Evolutionary conservation across 108 stramenopile species (phyloP).

Genomic region (Cyclotella kingstonii): DNA sequence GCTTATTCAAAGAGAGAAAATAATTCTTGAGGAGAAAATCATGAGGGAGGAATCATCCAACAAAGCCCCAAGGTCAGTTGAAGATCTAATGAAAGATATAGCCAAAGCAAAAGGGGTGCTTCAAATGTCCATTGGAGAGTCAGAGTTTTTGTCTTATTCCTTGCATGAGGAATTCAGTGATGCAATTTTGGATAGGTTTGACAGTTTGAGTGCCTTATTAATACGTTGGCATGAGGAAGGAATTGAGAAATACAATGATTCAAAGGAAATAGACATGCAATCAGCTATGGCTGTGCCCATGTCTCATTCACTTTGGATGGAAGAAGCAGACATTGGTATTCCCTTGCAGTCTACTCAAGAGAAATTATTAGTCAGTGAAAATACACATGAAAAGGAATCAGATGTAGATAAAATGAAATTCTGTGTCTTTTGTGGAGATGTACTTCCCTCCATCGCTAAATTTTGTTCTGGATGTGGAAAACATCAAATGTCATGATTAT

Average conservation of each 20-base stretch:
- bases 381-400: background rate
- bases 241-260: background rate
- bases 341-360: background rate
- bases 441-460: constrained; percentile 32
- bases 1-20: constrained; percentile 46
- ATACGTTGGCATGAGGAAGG: constrained; percentile 32
- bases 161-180: constrained; percentile 43
- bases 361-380: background rate
- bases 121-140: constrained; percentile 34
- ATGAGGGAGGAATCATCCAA: background rate
- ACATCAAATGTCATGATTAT: constrained; percentile 14
- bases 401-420: constrained; percentile 9
- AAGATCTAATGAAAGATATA: constrained; percentile 33
- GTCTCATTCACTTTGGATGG: background rate
- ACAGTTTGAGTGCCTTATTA: constrained; percentile 22
- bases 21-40: background rate
- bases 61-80: constrained; percentile 14
- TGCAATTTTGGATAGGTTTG: constrained; percentile 39
- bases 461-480: constrained; percentile 43
- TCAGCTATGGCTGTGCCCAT: too few relatives aligned
- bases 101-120: constrained; percentile 28
- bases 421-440: constrained; percentile 37
- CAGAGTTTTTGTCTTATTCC: constrained; percentile 33
- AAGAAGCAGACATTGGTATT: background rate
- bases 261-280: background rate